Conservation (phyloP, 73 alveolate species). For the Stentor coeruleus region DNA sequence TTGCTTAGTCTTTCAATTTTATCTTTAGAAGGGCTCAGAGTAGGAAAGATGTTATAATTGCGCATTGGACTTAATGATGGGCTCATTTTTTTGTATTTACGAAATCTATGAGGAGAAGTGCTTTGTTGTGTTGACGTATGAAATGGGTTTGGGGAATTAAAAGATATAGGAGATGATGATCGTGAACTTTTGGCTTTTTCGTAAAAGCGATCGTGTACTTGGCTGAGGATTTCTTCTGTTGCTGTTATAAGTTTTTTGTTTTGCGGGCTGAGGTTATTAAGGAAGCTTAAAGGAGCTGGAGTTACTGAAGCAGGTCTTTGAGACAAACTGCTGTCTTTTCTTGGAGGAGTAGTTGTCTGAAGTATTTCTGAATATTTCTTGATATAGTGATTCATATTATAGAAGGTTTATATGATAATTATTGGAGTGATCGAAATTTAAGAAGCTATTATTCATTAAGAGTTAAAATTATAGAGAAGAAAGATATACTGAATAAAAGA, state of each 20-base stretch:
- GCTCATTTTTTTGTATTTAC: too few species aligned
- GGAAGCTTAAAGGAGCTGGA: not conserved
- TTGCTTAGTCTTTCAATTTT: not conserved
- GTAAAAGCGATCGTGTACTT: not conserved
- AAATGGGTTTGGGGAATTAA: not conserved
- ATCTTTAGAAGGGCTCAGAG: not conserved
- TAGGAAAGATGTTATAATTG: not conserved
- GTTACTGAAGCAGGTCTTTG: too few species aligned
- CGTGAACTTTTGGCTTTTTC: not conserved
- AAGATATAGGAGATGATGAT: not conserved
- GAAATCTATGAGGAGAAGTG: slow-evolving; percentile 3
- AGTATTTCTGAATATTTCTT: too few species aligned
- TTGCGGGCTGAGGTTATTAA: not conserved
- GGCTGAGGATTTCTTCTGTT: not conserved
- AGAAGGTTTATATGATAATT: too few species aligned
- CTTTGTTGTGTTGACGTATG: too few species aligned
- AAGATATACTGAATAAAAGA: too few species aligned
- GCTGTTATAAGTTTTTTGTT: not conserved
- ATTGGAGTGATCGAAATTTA: too few species aligned
- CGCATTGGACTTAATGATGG: not conserved
- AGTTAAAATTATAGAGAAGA: too few species aligned
- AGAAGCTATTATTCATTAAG: too few species aligned
- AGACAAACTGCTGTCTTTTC: too few species aligned
- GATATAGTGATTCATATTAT: too few species aligned
- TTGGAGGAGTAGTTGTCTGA: too few species aligned